Percentiles rank a stretch among this genome's conserved stretches.
Conservation (phyloP, 495 filamentous ascomycete species). For the Usnea hakonensis region DNA sequence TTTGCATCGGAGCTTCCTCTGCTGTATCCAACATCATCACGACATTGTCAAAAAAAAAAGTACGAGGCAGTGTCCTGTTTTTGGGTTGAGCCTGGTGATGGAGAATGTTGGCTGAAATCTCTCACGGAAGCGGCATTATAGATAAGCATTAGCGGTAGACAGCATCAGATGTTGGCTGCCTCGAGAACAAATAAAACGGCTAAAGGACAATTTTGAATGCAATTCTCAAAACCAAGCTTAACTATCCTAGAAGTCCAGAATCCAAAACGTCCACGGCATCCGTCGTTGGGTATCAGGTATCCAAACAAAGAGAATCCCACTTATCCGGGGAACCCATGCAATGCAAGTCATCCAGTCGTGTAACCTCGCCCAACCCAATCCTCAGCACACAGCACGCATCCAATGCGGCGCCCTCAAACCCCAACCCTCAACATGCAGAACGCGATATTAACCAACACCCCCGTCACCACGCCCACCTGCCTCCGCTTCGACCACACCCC, state of each 20-base stretch:
- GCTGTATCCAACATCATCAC: conserved; percentile 4
- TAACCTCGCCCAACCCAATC: not conserved
- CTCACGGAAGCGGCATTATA: conserved; percentile 5
- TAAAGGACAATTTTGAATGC: not conserved
- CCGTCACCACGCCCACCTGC: conserved; percentile 75
- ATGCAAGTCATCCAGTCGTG: not conserved
- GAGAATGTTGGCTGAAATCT: not conserved
- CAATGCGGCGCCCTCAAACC: conserved; percentile 6
- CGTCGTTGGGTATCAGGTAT: conserved; percentile 4
- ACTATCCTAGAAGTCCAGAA: not conserved
- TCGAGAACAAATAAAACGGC: not conserved
- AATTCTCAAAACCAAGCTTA: not conserved
- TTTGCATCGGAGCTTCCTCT: conserved; percentile 6
- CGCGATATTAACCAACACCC: conserved; percentile 63
- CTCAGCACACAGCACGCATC: not conserved
- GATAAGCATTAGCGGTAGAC: conserved; percentile 15
- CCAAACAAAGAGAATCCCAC: not conserved
- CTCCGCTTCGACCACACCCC: conserved; percentile 78
- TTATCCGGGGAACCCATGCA: not conserved
- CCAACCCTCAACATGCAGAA: conserved; percentile 57
- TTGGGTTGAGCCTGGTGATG: not conserved
- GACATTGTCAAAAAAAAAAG: not conserved
- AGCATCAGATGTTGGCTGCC: conserved; percentile 8
- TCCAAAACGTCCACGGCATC: not conserved
- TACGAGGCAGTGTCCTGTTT: conserved; percentile 7